Conservation (phyloP, 2,329 filamentous ascomycete genomes). For the Monosporascus sp. region DNA sequence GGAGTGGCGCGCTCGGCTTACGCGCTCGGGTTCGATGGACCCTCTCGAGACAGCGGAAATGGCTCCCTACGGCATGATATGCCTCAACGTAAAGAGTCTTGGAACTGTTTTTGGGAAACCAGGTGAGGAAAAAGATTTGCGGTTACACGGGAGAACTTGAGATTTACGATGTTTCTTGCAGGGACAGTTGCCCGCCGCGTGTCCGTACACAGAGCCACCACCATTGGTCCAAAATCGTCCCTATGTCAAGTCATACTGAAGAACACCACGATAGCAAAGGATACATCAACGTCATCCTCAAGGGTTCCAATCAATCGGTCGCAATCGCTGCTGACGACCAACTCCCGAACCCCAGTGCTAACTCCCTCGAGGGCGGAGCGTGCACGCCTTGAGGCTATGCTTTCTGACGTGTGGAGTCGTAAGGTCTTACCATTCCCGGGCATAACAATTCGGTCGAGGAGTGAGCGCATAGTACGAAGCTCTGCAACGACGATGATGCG, state of each 20-base stretch:
- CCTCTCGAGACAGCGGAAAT: conserved; percentile 40
- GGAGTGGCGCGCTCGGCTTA: conserved; percentile 70
- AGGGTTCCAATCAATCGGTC: conserved; percentile 64
- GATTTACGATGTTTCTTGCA: conserved; percentile 19
- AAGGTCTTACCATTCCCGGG: conserved; percentile 78
- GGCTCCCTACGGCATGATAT: conserved; percentile 56
- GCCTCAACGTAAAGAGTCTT: conserved; percentile 65
- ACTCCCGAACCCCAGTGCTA: conserved; percentile 60
- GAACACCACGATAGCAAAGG: conserved; percentile 68
- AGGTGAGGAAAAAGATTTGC: conserved; percentile 35
- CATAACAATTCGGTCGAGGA: conserved; percentile 59
- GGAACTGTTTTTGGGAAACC: conserved; percentile 71
- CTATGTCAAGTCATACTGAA: conserved; percentile 77
- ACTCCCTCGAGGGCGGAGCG: conserved; percentile 71
- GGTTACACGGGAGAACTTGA: background rate
- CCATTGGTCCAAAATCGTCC: conserved; percentile 62
- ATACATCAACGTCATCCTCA: conserved; percentile 38
- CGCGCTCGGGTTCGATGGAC: conserved; percentile 44
- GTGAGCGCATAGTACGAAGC: conserved; percentile 67
- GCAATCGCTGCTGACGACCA: conserved; percentile 70
- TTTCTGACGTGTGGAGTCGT: conserved; percentile 79
- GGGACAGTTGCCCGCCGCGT: conserved; percentile 60
- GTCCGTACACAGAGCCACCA: conserved; percentile 74
- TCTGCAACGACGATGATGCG: conserved; percentile 85
- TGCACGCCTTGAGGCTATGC: conserved; percentile 65